Conservation (phyloP, 495 filamentous ascomycete genomes). For the Parathielavia hyrcaniae region DNA sequence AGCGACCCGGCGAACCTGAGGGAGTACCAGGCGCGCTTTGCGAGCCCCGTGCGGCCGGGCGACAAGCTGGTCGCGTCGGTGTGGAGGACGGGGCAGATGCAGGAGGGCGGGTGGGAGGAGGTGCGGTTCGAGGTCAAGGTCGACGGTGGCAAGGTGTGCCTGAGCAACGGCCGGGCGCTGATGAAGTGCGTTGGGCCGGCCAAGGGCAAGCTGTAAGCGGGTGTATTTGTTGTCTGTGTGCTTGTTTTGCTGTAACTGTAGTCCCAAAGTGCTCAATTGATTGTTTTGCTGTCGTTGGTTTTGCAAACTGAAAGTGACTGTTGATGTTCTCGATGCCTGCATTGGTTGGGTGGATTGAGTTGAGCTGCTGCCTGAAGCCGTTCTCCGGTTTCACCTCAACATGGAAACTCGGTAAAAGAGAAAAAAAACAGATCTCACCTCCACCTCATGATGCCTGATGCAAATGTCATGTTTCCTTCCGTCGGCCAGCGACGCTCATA, state of each 20-base stretch:
- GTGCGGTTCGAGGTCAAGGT: conserved; percentile 68
- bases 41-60: conserved; percentile 71
- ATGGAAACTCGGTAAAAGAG: neutral
- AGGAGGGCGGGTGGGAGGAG: conserved; percentile 73
- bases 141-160: conserved; percentile 65
- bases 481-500: conserved; percentile 73
- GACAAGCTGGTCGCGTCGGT: conserved; percentile 61
- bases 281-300: neutral
- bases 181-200: conserved; percentile 54
- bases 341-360: neutral
- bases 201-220: conserved; percentile 58
- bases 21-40: conserved; percentile 84
- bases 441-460: neutral
- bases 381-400: neutral
- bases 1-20: conserved; percentile 72
- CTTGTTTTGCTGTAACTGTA: neutral
- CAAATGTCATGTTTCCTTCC: conserved; percentile 30
- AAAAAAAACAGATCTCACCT: neutral
- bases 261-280: neutral
- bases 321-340: neutral
- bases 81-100: conserved; percentile 57
- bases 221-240: neutral
- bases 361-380: conserved; percentile 19
- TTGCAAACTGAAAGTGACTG: neutral
- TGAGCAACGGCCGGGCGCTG: conserved; percentile 78